Base-by-base conservation (phyloP, 2,329 filamentous ascomycete species). In the Magnaporthiopsis incrustans region DNA sequence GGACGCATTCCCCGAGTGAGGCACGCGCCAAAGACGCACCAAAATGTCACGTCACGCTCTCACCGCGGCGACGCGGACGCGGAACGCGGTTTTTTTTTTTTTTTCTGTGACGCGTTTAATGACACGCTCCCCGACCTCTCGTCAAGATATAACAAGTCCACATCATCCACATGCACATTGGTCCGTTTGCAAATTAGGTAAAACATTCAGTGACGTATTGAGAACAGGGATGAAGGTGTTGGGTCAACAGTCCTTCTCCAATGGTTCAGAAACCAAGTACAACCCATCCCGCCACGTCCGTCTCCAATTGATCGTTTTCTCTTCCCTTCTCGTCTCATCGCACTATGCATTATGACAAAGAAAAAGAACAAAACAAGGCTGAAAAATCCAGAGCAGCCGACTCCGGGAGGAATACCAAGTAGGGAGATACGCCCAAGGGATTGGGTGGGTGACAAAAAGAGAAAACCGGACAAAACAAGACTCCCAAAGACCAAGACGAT, bases 271-370 rank as follows among this genome's bases (percentile, higher is more conserved):
- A 25, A 58, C 18, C 44, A 4, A 25, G n/a, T n/a, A n/a, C n/a
- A n/a, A 4, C 30, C 30, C 30, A 30, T 25, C 22, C 44, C 22
- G 3, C 38, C 62, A 7, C 58, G 53, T 63, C 57, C 59, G 58
- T 63, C 35, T 26, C 32, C 25, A 63, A 58, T 44, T 38, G 38
- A 11, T 22, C 22, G 18, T 53, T n/a, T 53, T 25, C 33, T 7
- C 12, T 35, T 35, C 33, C 12, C 33, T 25, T 25, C 44, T 2
- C 44, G 11, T 25, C 44, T 53, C 44, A 25, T 53, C 44, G 18
- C 44, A 53, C 44, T 25, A 53, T 53, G 44, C 44, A 25, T 53
- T 53, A 65, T 30, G 30, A 57, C 30, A 58, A 60, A 60, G n/a
- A 53, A 18, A 35, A 50, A 53, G 6, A 58, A 60, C n/a, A 53